Percentiles rank a stretch among this genome's conserved stretches.
These are phyloP conservation scores for Talaromyces sp. DNA, from an alignment of 2,329 filamentous ascomycete genomes.

Conservation along the genomic window DNA sequence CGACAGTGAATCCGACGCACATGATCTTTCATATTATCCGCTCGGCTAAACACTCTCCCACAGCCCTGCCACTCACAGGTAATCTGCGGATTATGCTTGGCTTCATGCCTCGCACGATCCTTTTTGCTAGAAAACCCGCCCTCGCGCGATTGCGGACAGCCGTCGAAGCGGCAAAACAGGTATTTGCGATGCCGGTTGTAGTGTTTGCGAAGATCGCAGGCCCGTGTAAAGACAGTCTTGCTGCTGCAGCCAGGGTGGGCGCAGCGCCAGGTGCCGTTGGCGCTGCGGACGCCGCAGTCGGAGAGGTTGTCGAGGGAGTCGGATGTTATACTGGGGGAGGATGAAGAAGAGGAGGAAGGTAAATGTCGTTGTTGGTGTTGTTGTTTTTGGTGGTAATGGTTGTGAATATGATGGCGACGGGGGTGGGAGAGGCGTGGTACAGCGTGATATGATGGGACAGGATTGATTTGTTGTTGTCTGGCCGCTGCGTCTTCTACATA, in stretches of 20 bases:
- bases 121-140: conserved; percentile 62
- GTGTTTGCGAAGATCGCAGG: conserved; percentile 60
- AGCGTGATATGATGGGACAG: not conserved
- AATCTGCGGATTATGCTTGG: conserved; percentile 59
- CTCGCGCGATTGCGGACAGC: conserved; percentile 53
- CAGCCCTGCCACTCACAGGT: conserved; percentile 56
- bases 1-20: conserved; percentile 38
- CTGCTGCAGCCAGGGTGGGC: conserved; percentile 58
- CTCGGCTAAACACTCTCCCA: conserved; percentile 55
- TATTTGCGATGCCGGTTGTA: conserved; percentile 60
- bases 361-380: not conserved
- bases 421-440: not conserved
- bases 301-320: conserved; percentile 15
- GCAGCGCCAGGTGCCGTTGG: conserved; percentile 51
- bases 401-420: not conserved
- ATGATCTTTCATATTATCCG: conserved; percentile 58
- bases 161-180: conserved; percentile 56
- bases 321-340: not conserved
- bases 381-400: not conserved
- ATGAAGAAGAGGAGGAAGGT: not conserved
- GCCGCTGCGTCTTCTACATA: not conserved
- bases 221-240: conserved; percentile 53
- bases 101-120: conserved; percentile 57
- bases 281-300: conserved; percentile 27
- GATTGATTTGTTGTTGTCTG: not conserved